phyloP scores from a whole-genome alignment of 495 filamentous ascomycete species.

The Chaetomium fimeti region DNA sequence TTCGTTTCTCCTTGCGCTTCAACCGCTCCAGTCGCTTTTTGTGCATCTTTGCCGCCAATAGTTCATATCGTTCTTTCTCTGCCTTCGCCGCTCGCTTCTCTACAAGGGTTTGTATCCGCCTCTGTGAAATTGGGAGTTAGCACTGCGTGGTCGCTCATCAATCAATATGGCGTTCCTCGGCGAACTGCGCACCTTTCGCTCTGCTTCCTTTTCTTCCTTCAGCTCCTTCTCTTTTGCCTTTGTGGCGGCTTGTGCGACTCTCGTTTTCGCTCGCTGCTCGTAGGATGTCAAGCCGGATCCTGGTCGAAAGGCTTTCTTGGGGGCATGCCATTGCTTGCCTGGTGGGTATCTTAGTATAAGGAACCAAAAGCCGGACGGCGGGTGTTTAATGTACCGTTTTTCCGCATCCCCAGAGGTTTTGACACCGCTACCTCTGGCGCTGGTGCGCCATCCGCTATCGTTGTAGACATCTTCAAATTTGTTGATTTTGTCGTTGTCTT shows the following conservation, averaged over 20 bases:
- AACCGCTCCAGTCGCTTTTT: conserved; percentile 86
- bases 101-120: conserved; percentile 72
- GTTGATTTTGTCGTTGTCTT: conserved; percentile 4
- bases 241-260: conserved; percentile 63
- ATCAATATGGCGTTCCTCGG: background rate
- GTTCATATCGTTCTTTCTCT: conserved; percentile 90
- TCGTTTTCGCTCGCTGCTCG: conserved; percentile 65
- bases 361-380: background rate
- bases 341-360: conserved; percentile 15
- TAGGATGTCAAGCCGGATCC: conserved; percentile 72
- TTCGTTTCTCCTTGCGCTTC: conserved; percentile 94
- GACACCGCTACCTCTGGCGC: conserved; percentile 20
- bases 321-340: conserved; percentile 94
- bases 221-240: conserved; percentile 92
- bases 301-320: conserved; percentile 84
- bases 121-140: conserved; percentile 47
- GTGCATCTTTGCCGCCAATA: conserved; percentile 97
- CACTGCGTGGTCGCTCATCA: background rate
- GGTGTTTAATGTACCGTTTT: conserved; percentile 54
- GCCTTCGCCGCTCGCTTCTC: conserved; percentile 82
- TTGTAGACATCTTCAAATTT: conserved; percentile 27
- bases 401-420: conserved; percentile 56
- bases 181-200: conserved; percentile 63
- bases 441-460: conserved; percentile 13
- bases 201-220: conserved; percentile 91